phyloP scores from a whole-genome alignment of 2,329 filamentous ascomycete species.

The Neofusicoccum kwambonambiense region DNA sequence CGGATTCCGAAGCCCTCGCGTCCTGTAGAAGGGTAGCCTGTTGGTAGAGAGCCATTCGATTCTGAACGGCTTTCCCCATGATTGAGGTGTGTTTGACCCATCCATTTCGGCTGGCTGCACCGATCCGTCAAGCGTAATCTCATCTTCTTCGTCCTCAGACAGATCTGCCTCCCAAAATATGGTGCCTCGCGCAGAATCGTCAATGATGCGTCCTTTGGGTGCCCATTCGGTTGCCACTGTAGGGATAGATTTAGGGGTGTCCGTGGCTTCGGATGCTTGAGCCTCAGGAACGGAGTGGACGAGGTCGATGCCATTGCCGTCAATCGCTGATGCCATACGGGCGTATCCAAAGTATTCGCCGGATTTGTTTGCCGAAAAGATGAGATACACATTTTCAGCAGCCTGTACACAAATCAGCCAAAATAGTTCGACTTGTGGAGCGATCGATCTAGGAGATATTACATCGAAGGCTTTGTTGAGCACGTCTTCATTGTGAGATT shows the following conservation, averaged over 20 bases:
- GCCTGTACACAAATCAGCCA: conserved; percentile 48
- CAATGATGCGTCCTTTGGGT: conserved; percentile 82
- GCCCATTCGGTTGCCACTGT: conserved; percentile 76
- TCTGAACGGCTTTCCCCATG: conserved; percentile 88
- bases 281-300: conserved; percentile 59
- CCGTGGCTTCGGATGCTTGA: conserved; percentile 51
- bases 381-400: conserved; percentile 80
- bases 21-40: conserved; percentile 83
- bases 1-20: conserved; percentile 81
- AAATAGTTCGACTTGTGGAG: background rate
- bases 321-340: conserved; percentile 81
- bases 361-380: conserved; percentile 97
- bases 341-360: conserved; percentile 97
- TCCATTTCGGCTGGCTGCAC: conserved; percentile 37
- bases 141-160: conserved; percentile 55
- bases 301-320: conserved; percentile 61
- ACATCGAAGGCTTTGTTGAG: conserved; percentile 84
- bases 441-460: conserved; percentile 24
- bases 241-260: conserved; percentile 74
- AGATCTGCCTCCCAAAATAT: conserved; percentile 92
- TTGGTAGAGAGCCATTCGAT: conserved; percentile 87
- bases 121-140: conserved; percentile 42
- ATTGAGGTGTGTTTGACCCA: conserved; percentile 45
- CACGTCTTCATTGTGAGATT: conserved; percentile 84
- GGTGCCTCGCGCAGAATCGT: conserved; percentile 88